Evolutionary conservation across 2,329 filamentous ascomycete species (phyloP), one percentile per base, ranked within the genome.

Genomic region (Alternaria consortialis): DNA sequence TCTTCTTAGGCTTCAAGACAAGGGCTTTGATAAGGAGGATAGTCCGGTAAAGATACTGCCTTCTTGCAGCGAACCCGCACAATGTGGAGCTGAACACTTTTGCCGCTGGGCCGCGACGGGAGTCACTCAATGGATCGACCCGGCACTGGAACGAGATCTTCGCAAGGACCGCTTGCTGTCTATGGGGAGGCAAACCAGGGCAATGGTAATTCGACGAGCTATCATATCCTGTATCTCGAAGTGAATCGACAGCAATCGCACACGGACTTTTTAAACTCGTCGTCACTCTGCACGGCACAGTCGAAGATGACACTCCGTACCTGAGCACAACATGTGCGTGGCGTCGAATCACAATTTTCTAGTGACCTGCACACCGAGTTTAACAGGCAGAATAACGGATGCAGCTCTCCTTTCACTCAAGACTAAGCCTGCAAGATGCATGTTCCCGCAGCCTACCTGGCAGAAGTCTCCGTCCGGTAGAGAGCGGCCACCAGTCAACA

Each of bases 131-230:
- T 39, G 20, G 39, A 44, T 53, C 36, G 39, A 29, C 47, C 46
- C 25, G 25, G 40, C 25, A 37, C 15, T n/a, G 12, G 50, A 58
- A 58, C 56, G 25, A 53, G 56, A 47, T 53, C 50, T 58, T 53
- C 56, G 48, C 50, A 44, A 54, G 42, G 56, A 17, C 56, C n/a
- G 37, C 37, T 32, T 25, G 27, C 17, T 43, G 23, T 39, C 32
- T 27, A 29, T 31, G 12, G 13, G 34, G 53, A 43, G 20, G 42
- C n/a, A 8, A 31, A 34, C 44, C 44, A 51, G 27, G 53, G 39
- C 29, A 32, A n/a, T 32, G 27, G 47, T 44, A 32, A 46, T 36
- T 13, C 7, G 51, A 53, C 36, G 51, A 53, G 25, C 37, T 53
- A 27, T 53, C 27, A 53, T 40, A 12, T 40, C 34, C 27, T 52